phyloP scores from a whole-genome alignment of 495 filamentous ascomycete species.

The Aspergillus funiculosus region DNA sequence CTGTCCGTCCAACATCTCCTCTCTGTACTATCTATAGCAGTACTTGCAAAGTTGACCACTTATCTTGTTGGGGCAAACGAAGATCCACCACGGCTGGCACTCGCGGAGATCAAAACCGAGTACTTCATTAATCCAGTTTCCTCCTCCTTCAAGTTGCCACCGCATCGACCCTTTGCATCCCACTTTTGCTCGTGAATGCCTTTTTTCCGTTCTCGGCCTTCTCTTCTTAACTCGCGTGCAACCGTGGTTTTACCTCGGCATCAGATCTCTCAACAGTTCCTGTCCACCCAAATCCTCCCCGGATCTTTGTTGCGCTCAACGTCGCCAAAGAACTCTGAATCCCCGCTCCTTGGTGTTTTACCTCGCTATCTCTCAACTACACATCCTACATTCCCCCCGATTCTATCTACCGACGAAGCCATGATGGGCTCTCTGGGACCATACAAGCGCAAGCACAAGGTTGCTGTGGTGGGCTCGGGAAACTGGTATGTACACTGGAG shows the following conservation, averaged over 20 bases:
- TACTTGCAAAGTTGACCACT: no score
- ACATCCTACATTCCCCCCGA: slow-evolving; percentile 10
- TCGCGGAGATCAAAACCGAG: slow-evolving; percentile 13
- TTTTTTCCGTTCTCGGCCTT: slow-evolving; percentile 15
- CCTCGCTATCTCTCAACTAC: slow-evolving; percentile 12
- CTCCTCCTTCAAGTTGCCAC: slow-evolving; percentile 18
- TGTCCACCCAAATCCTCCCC: slow-evolving; percentile 7
- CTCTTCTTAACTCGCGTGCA: slow-evolving; percentile 11
- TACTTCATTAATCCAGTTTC: slow-evolving; percentile 13
- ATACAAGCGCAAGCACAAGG: slow-evolving; percentile 74
- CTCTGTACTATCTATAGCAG: no score
- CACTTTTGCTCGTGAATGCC: slow-evolving; percentile 24
- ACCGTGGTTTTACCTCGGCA: slow-evolving; percentile 19
- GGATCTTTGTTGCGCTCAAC: not conserved
- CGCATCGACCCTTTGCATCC: not conserved
- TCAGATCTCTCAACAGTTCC: slow-evolving; percentile 11
- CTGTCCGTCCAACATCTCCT: no score
- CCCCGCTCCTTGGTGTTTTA: slow-evolving; percentile 12
- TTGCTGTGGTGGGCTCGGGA: slow-evolving; percentile 89
- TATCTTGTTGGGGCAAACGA: slow-evolving; percentile 11
- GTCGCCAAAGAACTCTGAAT: slow-evolving; percentile 1
- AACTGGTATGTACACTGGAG: slow-evolving; percentile 67
- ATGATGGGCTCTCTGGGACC: slow-evolving; percentile 42
- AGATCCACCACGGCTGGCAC: slow-evolving; percentile 24
- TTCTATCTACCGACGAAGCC: not conserved